phyloP scores from a whole-genome alignment of 2,329 filamentous ascomycete genomes.

The Pezicula carpinea region DNA sequence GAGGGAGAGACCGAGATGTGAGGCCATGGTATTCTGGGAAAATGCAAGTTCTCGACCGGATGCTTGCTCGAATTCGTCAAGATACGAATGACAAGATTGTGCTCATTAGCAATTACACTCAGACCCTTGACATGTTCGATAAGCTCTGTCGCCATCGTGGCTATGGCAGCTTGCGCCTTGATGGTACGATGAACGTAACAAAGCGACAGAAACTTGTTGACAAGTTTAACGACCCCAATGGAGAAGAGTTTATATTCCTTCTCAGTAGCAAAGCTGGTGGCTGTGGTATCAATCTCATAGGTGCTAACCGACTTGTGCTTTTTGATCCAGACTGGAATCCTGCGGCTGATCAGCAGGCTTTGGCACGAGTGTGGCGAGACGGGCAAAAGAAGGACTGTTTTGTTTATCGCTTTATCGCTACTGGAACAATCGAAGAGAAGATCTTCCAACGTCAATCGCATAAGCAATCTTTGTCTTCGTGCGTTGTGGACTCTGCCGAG shows the following conservation, averaged over 20 bases:
- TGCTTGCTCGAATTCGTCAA: conserved; percentile 91
- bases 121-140: conserved; percentile 92
- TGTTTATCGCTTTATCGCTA: conserved; percentile 98
- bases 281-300: conserved; percentile 92
- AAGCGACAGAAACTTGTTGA: conserved; percentile 97
- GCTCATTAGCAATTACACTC: conserved; percentile 96
- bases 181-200: conserved; percentile 96
- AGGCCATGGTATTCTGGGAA: conserved; percentile 97
- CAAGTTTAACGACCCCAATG: conserved; percentile 92
- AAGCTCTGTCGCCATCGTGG: conserved; percentile 77
- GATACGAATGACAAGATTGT: conserved; percentile 99
- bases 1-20: conserved; percentile 86
- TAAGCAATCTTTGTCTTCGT: conserved; percentile 94
- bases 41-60: conserved; percentile 96
- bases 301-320: conserved; percentile 87
- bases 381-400: conserved; percentile 99
- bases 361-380: conserved; percentile 97
- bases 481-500: conserved; percentile 92
- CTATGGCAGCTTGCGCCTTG: conserved; percentile 84
- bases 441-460: conserved; percentile 98
- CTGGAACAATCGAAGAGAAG: conserved; percentile 97
- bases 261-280: conserved; percentile 95
- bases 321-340: conserved; percentile 99
- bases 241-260: conserved; percentile 89
- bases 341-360: conserved; percentile 91